Conservation (phyloP, 139 green algal genomes). For the Chlorella sp. region DNA sequence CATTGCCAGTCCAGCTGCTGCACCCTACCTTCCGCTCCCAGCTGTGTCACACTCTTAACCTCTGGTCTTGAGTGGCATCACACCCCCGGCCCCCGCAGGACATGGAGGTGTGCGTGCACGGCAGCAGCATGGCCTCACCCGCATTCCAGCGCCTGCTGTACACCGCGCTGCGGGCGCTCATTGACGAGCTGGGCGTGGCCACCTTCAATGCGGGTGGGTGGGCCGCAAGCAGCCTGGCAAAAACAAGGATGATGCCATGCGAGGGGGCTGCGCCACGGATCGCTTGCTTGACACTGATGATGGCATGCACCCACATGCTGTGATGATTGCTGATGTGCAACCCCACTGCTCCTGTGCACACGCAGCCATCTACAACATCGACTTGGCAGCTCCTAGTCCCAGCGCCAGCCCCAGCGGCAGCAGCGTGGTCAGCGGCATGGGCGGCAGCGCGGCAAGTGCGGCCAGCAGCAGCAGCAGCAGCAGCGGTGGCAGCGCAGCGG, state of each 20-base stretch:
- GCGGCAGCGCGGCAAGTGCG: background rate
- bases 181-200: slow-evolving; percentile 74
- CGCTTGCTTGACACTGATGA: too few relatives aligned
- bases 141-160: slow-evolving; percentile 68
- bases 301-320: too few relatives aligned
- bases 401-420: background rate
- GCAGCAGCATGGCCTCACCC: slow-evolving; percentile 46
- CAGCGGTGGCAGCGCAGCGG: background rate
- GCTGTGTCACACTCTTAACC: too few relatives aligned
- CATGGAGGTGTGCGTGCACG: slow-evolving; percentile 69
- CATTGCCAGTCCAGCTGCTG: too few relatives aligned
- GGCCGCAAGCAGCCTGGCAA: background rate
- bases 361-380: slow-evolving; percentile 61
- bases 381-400: background rate
- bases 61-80: too few relatives aligned
- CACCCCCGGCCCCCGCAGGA: too few relatives aligned
- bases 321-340: too few relatives aligned
- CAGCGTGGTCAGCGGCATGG: background rate
- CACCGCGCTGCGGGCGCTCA: slow-evolving; percentile 64
- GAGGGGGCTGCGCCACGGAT: too few relatives aligned
- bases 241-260: too few relatives aligned
- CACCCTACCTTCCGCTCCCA: too few relatives aligned
- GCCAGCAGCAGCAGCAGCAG: slow-evolving; percentile 9
- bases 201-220: slow-evolving; percentile 76
- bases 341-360: background rate